Percentiles rank a stretch among this genome's conserved stretches.
Evolutionary conservation across 73 alveolate genomes (phyloP).

Genomic region (Paramecium sexaurelia): DNA sequence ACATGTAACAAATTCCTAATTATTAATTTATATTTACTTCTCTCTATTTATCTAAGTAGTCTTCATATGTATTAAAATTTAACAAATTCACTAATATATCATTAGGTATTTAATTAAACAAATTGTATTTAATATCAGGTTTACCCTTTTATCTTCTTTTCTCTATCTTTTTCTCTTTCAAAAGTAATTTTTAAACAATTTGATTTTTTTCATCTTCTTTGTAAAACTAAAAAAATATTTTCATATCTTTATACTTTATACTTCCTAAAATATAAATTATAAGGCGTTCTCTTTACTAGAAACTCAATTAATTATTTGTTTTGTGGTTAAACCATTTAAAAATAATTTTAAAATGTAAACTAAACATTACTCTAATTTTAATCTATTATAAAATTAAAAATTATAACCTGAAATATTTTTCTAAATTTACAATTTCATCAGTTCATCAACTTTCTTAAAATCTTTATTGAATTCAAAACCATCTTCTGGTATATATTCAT

Average conservation of each 20-base stretch:
- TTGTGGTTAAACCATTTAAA: neutral
- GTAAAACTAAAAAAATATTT: neutral
- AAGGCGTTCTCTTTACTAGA: neutral
- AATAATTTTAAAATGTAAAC: neutral
- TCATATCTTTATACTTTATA: neutral
- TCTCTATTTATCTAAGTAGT: neutral
- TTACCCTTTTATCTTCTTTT: neutral
- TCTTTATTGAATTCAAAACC: slow-evolving; percentile 17
- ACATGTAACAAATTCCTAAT: neutral
- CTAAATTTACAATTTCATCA: neutral
- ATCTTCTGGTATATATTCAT: neutral
- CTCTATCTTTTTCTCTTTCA: neutral
- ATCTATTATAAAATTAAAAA: neutral
- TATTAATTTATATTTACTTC: neutral
- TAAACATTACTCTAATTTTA: neutral
- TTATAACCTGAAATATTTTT: neutral
- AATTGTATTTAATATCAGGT: neutral
- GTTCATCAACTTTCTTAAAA: slow-evolving; percentile 31
- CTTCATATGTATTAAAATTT: neutral
- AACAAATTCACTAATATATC: neutral
- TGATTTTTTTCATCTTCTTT: neutral
- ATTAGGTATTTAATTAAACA: neutral
- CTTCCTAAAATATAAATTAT: neutral
- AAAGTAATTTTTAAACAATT: neutral
- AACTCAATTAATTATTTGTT: neutral